Conservation (phyloP, 1,284 basidiomycete species). For the Cryptococcus sp. region DNA sequence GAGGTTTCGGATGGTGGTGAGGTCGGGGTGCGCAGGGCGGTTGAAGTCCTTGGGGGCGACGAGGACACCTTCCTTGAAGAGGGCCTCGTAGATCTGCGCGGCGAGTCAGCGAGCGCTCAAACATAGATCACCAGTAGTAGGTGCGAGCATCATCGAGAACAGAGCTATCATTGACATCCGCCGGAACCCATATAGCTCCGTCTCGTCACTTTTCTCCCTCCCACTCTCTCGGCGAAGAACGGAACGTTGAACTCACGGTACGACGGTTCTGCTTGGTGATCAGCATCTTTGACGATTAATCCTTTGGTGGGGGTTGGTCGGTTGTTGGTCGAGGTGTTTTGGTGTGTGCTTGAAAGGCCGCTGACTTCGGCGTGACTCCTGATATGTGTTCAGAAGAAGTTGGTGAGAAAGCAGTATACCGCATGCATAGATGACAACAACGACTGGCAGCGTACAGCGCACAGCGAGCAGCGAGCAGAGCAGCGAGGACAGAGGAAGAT, state of each 20-base stretch:
- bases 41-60: slow-evolving; percentile 99
- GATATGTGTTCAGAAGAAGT: too few species aligned
- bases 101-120: too few species aligned
- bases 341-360: too few species aligned
- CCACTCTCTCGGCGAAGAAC: not conserved
- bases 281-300: slow-evolving; percentile 34
- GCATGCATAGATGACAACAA: too few species aligned
- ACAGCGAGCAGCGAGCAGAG: too few species aligned
- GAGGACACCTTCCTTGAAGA: slow-evolving; percentile 99
- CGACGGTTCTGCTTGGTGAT: slow-evolving; percentile 53
- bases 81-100: slow-evolving; percentile 82
- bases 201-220: not conserved
- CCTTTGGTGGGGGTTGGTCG: too few species aligned
- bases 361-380: too few species aligned
- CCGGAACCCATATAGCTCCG: not conserved
- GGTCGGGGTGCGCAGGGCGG: slow-evolving; percentile 94
- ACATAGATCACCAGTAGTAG: not conserved
- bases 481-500: too few species aligned
- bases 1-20: slow-evolving; percentile 89
- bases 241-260: slow-evolving; percentile 36
- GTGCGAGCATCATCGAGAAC: not conserved
- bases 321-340: too few species aligned
- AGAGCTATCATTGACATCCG: not conserved
- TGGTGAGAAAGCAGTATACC: too few species aligned
- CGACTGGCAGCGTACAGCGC: too few species aligned